These are phyloP conservation scores for Pseudonectria buxi DNA, from an alignment of 2,329 filamentous ascomycete genomes.

Conservation along the genomic window DNA sequence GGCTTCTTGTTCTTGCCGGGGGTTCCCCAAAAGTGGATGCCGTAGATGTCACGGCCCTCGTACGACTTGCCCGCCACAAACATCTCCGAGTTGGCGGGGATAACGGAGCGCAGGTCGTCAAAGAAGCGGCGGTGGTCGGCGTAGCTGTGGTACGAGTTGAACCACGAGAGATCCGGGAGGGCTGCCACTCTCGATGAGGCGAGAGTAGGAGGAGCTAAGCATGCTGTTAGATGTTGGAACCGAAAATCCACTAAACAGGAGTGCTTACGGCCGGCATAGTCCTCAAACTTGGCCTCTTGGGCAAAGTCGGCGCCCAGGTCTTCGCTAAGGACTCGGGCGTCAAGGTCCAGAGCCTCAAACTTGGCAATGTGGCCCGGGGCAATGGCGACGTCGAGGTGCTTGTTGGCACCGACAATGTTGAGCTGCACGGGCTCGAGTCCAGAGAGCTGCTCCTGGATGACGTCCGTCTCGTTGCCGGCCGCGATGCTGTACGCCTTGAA, in stretches of 20 bases:
- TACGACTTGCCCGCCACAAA: slow-evolving; percentile 41
- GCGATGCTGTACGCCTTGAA: slow-evolving; percentile 18
- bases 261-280: slow-evolving; percentile 9
- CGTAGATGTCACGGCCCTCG: slow-evolving; percentile 51
- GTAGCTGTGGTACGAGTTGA: slow-evolving; percentile 47
- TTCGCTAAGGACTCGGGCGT: slow-evolving; percentile 12
- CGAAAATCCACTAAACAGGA: background rate
- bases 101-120: slow-evolving; percentile 33
- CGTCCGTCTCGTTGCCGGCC: slow-evolving; percentile 10
- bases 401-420: slow-evolving; percentile 10
- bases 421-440: slow-evolving; percentile 15
- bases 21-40: slow-evolving; percentile 48
- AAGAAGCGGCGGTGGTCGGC: slow-evolving; percentile 43
- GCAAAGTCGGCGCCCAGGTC: slow-evolving; percentile 19
- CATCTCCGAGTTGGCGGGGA: slow-evolving; percentile 39
- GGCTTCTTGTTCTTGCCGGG: slow-evolving; percentile 38
- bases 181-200: no score
- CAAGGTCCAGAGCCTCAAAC: slow-evolving; percentile 16
- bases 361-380: slow-evolving; percentile 13
- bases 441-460: slow-evolving; percentile 14
- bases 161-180: slow-evolving; percentile 31
- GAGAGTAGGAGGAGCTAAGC: background rate
- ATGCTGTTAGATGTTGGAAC: background rate
- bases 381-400: slow-evolving; percentile 20
- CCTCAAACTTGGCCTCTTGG: slow-evolving; percentile 11